Conservation (phyloP, 116 monocot species). For the Iris pallida region DNA sequence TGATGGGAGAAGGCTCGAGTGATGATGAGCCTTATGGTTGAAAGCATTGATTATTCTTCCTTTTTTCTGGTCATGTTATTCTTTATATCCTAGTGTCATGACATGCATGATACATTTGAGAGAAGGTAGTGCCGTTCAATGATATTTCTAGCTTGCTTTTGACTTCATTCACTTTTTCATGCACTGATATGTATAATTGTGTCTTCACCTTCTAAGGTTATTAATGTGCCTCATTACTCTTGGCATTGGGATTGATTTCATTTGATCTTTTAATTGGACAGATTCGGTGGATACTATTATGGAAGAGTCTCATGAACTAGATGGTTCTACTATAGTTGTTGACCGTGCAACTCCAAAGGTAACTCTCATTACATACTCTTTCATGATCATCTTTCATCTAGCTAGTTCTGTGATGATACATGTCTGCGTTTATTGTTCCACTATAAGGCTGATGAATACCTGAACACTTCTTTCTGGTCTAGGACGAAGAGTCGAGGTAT, state of each 20-base stretch:
- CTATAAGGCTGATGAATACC: background rate
- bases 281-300: slow-evolving; percentile 96
- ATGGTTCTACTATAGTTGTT: slow-evolving; percentile 69
- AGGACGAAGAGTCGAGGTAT: slow-evolving; percentile 73
- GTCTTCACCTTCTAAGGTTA: too few relatives aligned
- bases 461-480: background rate
- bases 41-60: too few relatives aligned
- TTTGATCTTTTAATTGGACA: slow-evolving; percentile 31
- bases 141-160: too few relatives aligned
- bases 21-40: too few relatives aligned
- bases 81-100: too few relatives aligned
- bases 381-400: background rate
- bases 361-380: slow-evolving; percentile 2
- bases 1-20: too few relatives aligned
- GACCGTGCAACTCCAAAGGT: slow-evolving; percentile 87
- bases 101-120: too few relatives aligned
- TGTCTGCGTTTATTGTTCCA: background rate
- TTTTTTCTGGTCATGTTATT: too few relatives aligned
- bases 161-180: too few relatives aligned
- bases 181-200: too few relatives aligned
- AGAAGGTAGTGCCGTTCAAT: too few relatives aligned
- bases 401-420: background rate
- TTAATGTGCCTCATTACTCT: too few relatives aligned
- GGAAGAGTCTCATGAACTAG: slow-evolving; percentile 82
- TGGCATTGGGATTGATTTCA: background rate